phyloP scores from a whole-genome alignment of 140 eudicot genomes.

The Cichorium intybus region DNA sequence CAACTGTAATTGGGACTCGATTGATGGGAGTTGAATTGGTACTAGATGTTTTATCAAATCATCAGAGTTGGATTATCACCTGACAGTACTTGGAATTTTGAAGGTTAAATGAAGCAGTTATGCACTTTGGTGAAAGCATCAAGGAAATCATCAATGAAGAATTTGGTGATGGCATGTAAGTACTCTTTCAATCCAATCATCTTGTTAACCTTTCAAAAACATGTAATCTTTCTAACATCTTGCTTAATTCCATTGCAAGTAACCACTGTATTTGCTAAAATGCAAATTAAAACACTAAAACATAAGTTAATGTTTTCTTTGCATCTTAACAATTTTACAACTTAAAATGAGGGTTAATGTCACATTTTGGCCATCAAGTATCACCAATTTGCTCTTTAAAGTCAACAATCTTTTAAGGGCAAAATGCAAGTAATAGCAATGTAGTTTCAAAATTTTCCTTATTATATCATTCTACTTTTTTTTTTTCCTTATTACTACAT shows the following conservation, averaged over 20 bases:
- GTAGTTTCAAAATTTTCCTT: no score
- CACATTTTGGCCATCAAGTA: neutral
- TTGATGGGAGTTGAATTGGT: slow-evolving; percentile 3
- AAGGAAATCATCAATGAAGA: slow-evolving; percentile 94
- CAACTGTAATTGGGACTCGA: neutral
- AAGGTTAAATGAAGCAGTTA: slow-evolving; percentile 86
- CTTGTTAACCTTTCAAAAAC: neutral
- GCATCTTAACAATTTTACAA: no score
- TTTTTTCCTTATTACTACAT: no score
- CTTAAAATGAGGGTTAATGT: no score
- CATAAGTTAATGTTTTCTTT: no score
- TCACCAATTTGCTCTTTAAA: neutral
- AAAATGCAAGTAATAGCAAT: no score
- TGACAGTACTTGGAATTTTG: slow-evolving; percentile 4
- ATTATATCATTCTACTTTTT: no score
- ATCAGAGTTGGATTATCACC: neutral
- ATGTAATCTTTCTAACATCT: no score
- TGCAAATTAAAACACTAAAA: no score
- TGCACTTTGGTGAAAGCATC: slow-evolving; percentile 98
- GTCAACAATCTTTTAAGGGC: neutral
- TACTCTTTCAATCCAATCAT: neutral
- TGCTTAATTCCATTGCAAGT: no score
- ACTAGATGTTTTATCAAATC: neutral
- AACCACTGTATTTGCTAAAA: no score
- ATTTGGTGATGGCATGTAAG: slow-evolving; percentile 99